These are phyloP conservation scores for Pneumocystis canis DNA, from an alignment of 1,139 yeast species.

Conservation along the genomic window DNA sequence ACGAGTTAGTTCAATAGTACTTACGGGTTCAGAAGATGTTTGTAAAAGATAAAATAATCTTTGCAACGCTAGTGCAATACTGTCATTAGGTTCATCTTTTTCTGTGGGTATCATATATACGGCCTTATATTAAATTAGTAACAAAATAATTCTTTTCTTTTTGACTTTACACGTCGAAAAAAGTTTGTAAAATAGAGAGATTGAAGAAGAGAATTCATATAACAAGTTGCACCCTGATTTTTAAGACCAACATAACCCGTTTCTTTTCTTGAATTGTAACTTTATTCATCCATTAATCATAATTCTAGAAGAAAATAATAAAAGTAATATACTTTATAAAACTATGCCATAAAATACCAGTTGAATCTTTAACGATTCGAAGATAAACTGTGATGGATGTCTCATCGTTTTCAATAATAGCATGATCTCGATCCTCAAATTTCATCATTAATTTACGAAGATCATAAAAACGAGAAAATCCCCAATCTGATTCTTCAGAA, in stretches of 20 bases:
- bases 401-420: conserved; percentile 43
- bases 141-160: background rate
- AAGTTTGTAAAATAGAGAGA: conserved; percentile 74
- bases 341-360: conserved; percentile 89
- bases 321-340: conserved; percentile 34
- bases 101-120: conserved; percentile 84
- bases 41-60: conserved; percentile 69
- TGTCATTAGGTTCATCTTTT: conserved; percentile 35
- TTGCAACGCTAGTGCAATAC: conserved; percentile 75
- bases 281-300: background rate
- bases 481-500: conserved; percentile 81
- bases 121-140: conserved; percentile 23
- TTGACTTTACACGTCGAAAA: conserved; percentile 42
- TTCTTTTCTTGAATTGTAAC: conserved; percentile 67
- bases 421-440: conserved; percentile 18
- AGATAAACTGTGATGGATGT: conserved; percentile 66
- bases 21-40: conserved; percentile 59
- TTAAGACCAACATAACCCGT: conserved; percentile 88
- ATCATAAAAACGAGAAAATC: conserved; percentile 67
- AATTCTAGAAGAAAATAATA: background rate
- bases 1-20: conserved; percentile 70
- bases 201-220: conserved; percentile 78
- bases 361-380: conserved; percentile 67
- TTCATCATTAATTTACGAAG: conserved; percentile 33
- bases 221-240: conserved; percentile 97